phyloP scores from a whole-genome alignment of 441 rosid genomes.

The Flueggea neowawraea region DNA sequence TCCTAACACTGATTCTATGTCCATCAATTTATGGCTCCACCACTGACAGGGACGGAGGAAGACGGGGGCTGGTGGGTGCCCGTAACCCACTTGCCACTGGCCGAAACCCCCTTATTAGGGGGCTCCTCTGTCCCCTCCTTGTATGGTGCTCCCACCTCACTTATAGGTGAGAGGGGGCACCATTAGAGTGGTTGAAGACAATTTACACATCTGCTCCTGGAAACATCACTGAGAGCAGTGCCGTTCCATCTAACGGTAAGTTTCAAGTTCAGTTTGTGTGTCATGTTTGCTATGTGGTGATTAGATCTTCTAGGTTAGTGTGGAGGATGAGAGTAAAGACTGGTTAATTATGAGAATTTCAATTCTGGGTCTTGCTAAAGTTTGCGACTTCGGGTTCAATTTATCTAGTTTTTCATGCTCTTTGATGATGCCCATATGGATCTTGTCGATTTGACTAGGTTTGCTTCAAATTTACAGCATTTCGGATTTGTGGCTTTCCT shows the following conservation, averaged over 20 bases:
- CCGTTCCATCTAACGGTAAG: constrained; percentile 41
- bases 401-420: not conserved
- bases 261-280: not conserved
- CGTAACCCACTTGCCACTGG: too few species aligned
- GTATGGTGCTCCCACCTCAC: too few species aligned
- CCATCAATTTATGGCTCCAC: too few species aligned
- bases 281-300: not conserved
- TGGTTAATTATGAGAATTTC: not conserved
- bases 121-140: too few species aligned
- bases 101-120: too few species aligned
- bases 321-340: not conserved
- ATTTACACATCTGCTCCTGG: constrained; percentile 64
- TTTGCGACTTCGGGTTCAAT: not conserved
- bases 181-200: too few species aligned
- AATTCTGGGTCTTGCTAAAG: not conserved
- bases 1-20: too few species aligned
- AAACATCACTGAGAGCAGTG: constrained; percentile 22
- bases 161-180: too few species aligned
- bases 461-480: too few species aligned
- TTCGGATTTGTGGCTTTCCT: not conserved
- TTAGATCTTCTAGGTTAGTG: constrained; percentile 16
- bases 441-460: not conserved
- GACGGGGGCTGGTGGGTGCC: too few species aligned
- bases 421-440: not conserved
- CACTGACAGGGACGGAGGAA: too few species aligned